Percentiles rank a stretch among this genome's conserved stretches.
These are phyloP conservation scores for Pseudonectria foliicola DNA, from an alignment of 2,329 filamentous ascomycete species.

Conservation along the genomic window DNA sequence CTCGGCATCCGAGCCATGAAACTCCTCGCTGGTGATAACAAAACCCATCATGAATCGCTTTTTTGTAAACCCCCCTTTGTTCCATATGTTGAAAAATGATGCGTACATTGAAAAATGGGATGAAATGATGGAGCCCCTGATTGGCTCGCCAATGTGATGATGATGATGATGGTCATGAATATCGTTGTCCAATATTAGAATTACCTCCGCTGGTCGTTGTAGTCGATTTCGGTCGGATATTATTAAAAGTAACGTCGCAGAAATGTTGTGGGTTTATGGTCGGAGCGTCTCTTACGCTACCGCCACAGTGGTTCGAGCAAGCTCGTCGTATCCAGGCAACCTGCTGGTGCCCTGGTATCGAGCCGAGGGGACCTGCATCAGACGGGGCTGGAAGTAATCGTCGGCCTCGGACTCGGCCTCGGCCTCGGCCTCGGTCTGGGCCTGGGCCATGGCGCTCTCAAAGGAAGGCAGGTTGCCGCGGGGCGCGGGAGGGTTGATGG, in stretches of 20 bases:
- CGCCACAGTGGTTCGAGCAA: slow-evolving; percentile 20
- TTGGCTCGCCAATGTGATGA: no score
- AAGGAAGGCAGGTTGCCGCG: slow-evolving; percentile 40
- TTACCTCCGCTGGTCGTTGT: no score
- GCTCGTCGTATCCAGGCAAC: slow-evolving; percentile 35
- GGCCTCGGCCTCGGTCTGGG: slow-evolving; percentile 36
- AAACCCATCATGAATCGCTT: no score
- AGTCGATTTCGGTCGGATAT: slow-evolving; percentile 7
- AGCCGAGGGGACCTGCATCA: slow-evolving; percentile 28
- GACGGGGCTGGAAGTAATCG: slow-evolving; percentile 37
- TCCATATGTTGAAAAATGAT: no score
- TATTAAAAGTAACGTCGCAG: slow-evolving; percentile 7
- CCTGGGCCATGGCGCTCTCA: slow-evolving; percentile 37
- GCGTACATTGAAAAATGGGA: no score
- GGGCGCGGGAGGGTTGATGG: slow-evolving; percentile 22
- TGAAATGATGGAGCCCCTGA: no score
- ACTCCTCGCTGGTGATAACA: no score
- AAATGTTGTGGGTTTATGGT: neutral
- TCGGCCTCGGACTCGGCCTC: slow-evolving; percentile 35
- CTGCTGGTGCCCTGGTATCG: slow-evolving; percentile 25
- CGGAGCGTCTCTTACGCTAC: slow-evolving; percentile 10
- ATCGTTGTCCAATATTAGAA: no score
- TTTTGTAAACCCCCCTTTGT: no score
- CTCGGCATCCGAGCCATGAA: no score
- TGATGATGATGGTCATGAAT: no score